Evolutionary conservation across 225 moss, liverwort and hornwort species (phyloP).

Genomic region (Polytrichum formosum): DNA sequence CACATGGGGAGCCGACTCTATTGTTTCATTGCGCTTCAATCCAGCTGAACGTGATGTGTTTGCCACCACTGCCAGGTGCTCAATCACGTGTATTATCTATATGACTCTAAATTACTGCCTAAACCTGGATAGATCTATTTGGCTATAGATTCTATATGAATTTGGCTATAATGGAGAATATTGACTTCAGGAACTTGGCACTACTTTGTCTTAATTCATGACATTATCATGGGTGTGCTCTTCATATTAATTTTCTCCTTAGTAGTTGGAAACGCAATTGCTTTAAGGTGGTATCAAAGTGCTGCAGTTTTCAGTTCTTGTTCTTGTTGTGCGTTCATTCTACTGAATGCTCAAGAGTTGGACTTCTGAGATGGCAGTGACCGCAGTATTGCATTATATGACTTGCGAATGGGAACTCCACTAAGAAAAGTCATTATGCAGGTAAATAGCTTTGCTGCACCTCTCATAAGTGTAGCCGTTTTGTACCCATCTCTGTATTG

Average conservation of each 20-base stretch:
- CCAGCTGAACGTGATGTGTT: constrained; percentile 86
- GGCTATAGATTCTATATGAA: too few species aligned
- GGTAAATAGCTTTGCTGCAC: constrained; percentile 29
- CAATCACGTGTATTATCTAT: too few species aligned
- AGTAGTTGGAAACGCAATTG: too few species aligned
- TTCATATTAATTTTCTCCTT: not conserved
- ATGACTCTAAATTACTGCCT: too few species aligned
- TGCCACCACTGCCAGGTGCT: constrained; percentile 92
- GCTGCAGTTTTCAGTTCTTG: too few species aligned
- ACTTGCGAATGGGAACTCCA: constrained; percentile 86
- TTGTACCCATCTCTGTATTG: too few species aligned
- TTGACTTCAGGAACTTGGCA: too few species aligned
- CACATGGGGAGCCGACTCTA: constrained; percentile 92
- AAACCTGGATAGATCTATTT: too few species aligned
- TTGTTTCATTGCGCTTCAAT: constrained; percentile 90
- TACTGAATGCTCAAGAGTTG: constrained; percentile 3
- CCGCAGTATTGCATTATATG: constrained; percentile 90
- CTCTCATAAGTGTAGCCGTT: too few species aligned
- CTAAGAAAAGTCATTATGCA: constrained; percentile 94
- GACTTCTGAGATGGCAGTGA: constrained; percentile 54
- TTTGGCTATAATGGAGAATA: too few species aligned
- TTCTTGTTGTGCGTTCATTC: not conserved
- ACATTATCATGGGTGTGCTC: not conserved
- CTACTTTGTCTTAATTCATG: not conserved
- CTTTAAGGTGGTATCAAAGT: too few species aligned